These are phyloP conservation scores for Curvularia spicifera DNA, from an alignment of 2,329 filamentous ascomycete species.

Conservation along the genomic window DNA sequence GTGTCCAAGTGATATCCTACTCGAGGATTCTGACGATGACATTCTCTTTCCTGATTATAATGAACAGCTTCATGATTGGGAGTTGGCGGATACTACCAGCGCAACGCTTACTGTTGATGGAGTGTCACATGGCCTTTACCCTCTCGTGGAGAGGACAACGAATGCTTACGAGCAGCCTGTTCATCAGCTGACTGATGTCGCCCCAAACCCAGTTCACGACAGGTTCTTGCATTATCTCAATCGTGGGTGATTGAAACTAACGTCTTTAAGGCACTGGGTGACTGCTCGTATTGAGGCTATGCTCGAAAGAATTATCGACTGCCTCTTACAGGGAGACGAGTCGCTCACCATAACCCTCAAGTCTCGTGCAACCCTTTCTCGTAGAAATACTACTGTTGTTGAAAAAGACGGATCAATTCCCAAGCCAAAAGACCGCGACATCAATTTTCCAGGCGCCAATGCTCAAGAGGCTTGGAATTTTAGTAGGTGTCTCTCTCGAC, in stretches of 20 bases:
- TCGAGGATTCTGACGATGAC: conserved; percentile 30
- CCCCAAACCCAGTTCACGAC: conserved; percentile 15
- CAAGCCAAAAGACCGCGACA: conserved; percentile 26
- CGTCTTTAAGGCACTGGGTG: conserved; percentile 43
- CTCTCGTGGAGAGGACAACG: neutral
- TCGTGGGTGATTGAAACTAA: conserved; percentile 9
- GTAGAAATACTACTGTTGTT: conserved; percentile 21
- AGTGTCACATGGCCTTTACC: neutral
- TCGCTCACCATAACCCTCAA: conserved; percentile 59
- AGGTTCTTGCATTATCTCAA: conserved; percentile 13
- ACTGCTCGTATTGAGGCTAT: conserved; percentile 64
- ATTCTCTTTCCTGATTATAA: conserved; percentile 27
- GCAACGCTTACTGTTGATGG: neutral
- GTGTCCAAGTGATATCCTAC: conserved; percentile 18
- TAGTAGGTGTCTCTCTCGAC: conserved; percentile 44
- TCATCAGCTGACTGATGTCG: neutral
- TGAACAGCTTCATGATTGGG: conserved; percentile 16
- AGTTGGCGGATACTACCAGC: neutral
- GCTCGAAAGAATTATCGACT: conserved; percentile 60
- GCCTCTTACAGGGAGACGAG: conserved; percentile 56
- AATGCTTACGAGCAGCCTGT: neutral
- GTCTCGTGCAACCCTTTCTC: conserved; percentile 37
- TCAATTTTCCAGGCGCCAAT: conserved; percentile 62
- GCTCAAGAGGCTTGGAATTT: conserved; percentile 65
- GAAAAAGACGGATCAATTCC: conserved; percentile 14